Evolutionary conservation across 176 grass and related monocot genomes (phyloP), one percentile per base, ranked within the genome.

Genomic region (Paspalum vaginatum): DNA sequence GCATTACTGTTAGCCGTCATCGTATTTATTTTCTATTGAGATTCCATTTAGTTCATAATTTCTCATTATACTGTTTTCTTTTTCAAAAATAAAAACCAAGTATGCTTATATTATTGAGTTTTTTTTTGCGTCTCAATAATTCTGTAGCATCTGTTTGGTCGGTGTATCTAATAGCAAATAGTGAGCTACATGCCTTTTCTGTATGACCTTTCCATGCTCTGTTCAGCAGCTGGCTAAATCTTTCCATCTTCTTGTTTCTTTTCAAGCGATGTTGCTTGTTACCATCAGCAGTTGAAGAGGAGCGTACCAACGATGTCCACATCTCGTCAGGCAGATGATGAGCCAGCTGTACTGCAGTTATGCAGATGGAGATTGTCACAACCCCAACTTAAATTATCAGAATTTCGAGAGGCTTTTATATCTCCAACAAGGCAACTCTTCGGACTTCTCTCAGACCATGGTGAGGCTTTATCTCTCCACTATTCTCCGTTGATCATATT

Each of bases 361-460:
- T 85, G 82, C 69, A 93, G 81, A 65, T 98, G 96, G 96, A 55
- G 79, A 65, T 56, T 70, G 8, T 75, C 80, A 12, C 52, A 81
- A 74, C 80, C 79, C 49, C 56, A 76, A 58, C 47, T 93, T 57
- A 82, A 95, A 25, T 63, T 93, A 74, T 98, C 96, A 11, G 79
- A 91, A 76, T 95, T 93, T 74, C 67, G 37, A 67, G 90, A 95
- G 77, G 96, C 86, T 73, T 98, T 84, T 87, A 98, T 98, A 83
- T 98, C 92, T 60, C 96, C 88, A 63, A 88, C 86, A 65, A 91
- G 88, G 75, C 74, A 74, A 67, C 75, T 87, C 15, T 85, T 98
- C 78, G 81, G 86, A 50, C 65, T 98, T 60, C 92, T 93, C 52
- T 88, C 92, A 57, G 43, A 95, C 5, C 49, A 80, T 49, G 80